phyloP scores from a whole-genome alignment of 2,329 filamentous ascomycete genomes.

The Hymenotorrendiella dingleyae region DNA sequence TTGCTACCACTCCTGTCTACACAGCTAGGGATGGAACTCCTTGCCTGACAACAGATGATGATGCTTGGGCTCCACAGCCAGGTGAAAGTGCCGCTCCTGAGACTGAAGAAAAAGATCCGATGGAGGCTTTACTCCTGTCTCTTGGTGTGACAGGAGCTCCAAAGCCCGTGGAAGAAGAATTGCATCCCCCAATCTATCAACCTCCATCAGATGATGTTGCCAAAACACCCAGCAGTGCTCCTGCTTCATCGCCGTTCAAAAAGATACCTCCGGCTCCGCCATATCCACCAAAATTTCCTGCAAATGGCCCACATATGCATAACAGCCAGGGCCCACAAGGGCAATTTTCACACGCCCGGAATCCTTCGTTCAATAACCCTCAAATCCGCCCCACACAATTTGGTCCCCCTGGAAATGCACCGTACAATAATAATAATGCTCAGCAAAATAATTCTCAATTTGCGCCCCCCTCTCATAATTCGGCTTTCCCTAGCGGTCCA shows the following conservation, averaged over 20 bases:
- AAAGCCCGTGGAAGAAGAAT: slow-evolving; percentile 26
- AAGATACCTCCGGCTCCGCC: not conserved
- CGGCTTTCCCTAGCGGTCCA: not conserved
- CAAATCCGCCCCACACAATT: slow-evolving; percentile 6
- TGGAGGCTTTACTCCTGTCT: slow-evolving; percentile 30
- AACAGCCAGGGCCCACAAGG: not conserved
- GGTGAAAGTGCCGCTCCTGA: slow-evolving; percentile 22
- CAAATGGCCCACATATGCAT: not conserved
- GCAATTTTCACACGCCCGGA: not conserved
- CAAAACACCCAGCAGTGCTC: slow-evolving; percentile 2
- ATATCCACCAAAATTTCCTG: not conserved
- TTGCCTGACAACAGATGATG: slow-evolving; percentile 20
- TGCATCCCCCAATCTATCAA: slow-evolving; percentile 10
- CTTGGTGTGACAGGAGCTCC: slow-evolving; percentile 32
- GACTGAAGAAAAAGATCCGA: slow-evolving; percentile 19
- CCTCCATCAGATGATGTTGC: not conserved
- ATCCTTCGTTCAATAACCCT: not conserved
- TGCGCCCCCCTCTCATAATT: not conserved
- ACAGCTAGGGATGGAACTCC: slow-evolving; percentile 19
- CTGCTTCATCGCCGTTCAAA: not conserved
- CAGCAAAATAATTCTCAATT: slow-evolving; percentile 5
- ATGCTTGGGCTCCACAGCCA: slow-evolving; percentile 29
- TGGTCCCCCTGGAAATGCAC: slow-evolving; percentile 6
- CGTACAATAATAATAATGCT: not conserved
- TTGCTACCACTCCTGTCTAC: slow-evolving; percentile 13